These are phyloP conservation scores for Geotrichum restrictum DNA, from an alignment of 1,139 yeast species.

Conservation along the genomic window DNA sequence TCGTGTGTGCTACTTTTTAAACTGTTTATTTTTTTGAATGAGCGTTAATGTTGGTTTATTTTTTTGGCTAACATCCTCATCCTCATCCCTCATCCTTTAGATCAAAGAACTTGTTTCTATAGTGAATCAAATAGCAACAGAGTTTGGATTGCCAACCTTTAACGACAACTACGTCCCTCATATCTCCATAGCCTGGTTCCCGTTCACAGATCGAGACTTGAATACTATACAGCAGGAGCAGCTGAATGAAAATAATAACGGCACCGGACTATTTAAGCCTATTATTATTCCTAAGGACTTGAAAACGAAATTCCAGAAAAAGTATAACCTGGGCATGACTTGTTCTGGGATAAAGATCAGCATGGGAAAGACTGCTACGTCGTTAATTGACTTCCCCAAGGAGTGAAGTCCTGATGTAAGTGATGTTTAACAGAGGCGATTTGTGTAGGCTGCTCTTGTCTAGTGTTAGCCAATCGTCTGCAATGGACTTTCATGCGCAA, in stretches of 20 bases:
- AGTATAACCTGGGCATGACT: not conserved
- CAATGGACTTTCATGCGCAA: no score
- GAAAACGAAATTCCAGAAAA: no score
- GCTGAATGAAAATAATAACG: not conserved
- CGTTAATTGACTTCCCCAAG: no score
- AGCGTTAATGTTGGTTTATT: not conserved
- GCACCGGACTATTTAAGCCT: no score
- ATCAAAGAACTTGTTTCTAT: constrained; percentile 9
- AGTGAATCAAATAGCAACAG: constrained; percentile 20
- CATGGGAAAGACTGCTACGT: constrained; percentile 18
- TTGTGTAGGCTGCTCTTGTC: no score
- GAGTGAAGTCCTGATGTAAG: no score
- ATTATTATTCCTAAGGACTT: no score
- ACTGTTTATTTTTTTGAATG: constrained; percentile 18
- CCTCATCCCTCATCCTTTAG: no score
- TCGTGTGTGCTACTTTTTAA: constrained; percentile 14
- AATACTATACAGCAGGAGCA: no score
- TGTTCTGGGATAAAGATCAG: constrained; percentile 17
- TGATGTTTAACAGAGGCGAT: no score
- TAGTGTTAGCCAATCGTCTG: no score
- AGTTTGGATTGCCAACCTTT: constrained; percentile 23
- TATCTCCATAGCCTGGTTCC: constrained; percentile 29
- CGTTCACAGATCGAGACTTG: not conserved
- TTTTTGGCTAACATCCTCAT: not conserved
- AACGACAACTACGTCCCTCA: constrained; percentile 23